Conservation (phyloP, 1,139 yeast genomes). For the Yamadazyma conglobata region DNA sequence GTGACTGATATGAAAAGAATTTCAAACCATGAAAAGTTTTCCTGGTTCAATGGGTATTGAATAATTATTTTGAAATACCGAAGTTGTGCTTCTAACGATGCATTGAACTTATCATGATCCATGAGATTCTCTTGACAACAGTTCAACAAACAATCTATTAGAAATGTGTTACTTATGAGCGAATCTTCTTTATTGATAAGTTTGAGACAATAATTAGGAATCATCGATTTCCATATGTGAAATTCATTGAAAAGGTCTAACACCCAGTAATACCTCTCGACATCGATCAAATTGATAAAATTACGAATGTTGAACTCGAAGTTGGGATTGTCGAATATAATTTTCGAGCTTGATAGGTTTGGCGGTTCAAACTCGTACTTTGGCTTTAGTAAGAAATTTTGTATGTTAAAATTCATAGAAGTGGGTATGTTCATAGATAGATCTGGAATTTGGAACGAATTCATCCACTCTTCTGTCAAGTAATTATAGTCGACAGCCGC, state of each 20-base stretch:
- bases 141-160: constrained; percentile 30
- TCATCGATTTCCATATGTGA: constrained; percentile 36
- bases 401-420: constrained; percentile 11
- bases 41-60: constrained; percentile 13
- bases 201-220: constrained; percentile 33
- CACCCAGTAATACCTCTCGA: constrained; percentile 37
- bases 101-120: constrained; percentile 13
- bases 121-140: constrained; percentile 20
- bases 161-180: constrained; percentile 18
- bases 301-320: constrained; percentile 14
- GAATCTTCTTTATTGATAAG: constrained; percentile 11
- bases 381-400: constrained; percentile 15
- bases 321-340: constrained; percentile 14
- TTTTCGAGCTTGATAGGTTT: constrained; percentile 14
- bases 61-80: constrained; percentile 23
- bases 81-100: constrained; percentile 23
- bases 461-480: constrained; percentile 14
- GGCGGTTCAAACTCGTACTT: constrained; percentile 14
- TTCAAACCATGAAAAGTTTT: constrained; percentile 18
- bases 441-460: constrained; percentile 12
- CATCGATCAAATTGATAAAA: constrained; percentile 20
- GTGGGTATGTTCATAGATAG: constrained; percentile 2
- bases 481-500: constrained; percentile 12
- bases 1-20: constrained; percentile 29
- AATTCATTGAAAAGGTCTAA: constrained; percentile 40